Conservation (phyloP, 495 filamentous ascomycete genomes). For the Bathelium albidoporum region DNA sequence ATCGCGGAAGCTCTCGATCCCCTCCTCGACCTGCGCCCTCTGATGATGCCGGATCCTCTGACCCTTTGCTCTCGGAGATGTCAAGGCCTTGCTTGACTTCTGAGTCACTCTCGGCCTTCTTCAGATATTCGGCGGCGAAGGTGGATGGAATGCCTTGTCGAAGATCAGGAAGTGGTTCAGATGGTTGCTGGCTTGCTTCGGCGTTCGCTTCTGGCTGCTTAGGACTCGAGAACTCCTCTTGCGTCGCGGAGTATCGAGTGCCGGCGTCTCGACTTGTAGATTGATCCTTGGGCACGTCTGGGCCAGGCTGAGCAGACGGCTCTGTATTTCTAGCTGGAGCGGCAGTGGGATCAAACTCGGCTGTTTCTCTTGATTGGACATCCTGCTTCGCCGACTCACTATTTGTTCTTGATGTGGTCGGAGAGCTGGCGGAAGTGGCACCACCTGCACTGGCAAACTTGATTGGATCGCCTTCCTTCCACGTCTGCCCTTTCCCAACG, state of each 20-base stretch:
- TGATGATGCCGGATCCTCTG: conserved; percentile 7
- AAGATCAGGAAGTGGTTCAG: conserved; percentile 67
- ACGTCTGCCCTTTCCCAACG: conserved; percentile 18
- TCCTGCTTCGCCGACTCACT: not conserved
- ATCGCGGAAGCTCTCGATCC: conserved; percentile 53
- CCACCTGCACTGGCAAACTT: conserved; percentile 14
- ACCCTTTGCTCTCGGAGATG: conserved; percentile 21
- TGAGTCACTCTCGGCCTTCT: not conserved
- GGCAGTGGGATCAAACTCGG: conserved; percentile 2
- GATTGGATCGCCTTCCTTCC: conserved; percentile 18
- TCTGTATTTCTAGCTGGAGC: conserved; percentile 1
- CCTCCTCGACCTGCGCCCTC: conserved; percentile 33
- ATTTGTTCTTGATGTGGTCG: not conserved
- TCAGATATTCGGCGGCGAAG: conserved; percentile 55
- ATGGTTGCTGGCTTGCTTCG: conserved; percentile 29
- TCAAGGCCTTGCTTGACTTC: conserved; percentile 11
- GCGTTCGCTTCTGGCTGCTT: conserved; percentile 17
- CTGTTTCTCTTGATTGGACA: not conserved
- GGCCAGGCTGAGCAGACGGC: conserved; percentile 2
- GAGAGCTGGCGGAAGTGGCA: not conserved
- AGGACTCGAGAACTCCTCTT: conserved; percentile 10
- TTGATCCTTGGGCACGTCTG: not conserved
- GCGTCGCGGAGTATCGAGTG: not conserved
- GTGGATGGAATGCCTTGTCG: conserved; percentile 89
- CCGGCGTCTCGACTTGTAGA: not conserved